phyloP scores from a whole-genome alignment of 1,139 yeast species.

The Yamadazyma mexicana region DNA sequence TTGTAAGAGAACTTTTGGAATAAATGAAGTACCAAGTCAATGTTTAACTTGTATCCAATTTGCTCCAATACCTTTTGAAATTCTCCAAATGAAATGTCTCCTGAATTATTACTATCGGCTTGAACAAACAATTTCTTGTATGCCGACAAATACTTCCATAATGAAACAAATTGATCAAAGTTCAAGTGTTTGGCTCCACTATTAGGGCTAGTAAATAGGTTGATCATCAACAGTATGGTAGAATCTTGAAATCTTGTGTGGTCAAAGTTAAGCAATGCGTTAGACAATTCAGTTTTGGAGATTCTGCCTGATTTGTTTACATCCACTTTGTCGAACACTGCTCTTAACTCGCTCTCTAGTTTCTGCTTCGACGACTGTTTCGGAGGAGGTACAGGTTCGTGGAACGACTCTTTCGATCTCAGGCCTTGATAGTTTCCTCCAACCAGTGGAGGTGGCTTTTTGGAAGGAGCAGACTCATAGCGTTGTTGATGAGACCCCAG shows the following conservation, averaged over 20 bases:
- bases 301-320: conserved; percentile 54
- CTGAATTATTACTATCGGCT: conserved; percentile 62
- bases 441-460: conserved; percentile 4
- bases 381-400: conserved; percentile 8
- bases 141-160: conserved; percentile 73
- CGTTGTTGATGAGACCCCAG: conserved; percentile 14
- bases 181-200: conserved; percentile 41
- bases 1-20: conserved; percentile 58
- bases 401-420: conserved; percentile 19
- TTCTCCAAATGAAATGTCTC: conserved; percentile 67
- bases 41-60: conserved; percentile 67
- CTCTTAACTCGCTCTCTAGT: conserved; percentile 50
- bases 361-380: conserved; percentile 29
- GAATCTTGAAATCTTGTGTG: conserved; percentile 63
- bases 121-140: conserved; percentile 67
- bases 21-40: conserved; percentile 60
- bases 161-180: conserved; percentile 67
- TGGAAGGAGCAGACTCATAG: conserved; percentile 11
- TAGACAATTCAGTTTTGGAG: conserved; percentile 58
- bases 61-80: conserved; percentile 66
- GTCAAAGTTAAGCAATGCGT: conserved; percentile 65
- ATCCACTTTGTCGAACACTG: conserved; percentile 59
- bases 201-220: conserved; percentile 53
- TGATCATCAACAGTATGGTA: conserved; percentile 65
- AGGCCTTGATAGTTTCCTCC: background rate